These are phyloP conservation scores for Lumnitzera littorea DNA, from an alignment of 345 rosid genomes.

Conservation along the genomic window DNA sequence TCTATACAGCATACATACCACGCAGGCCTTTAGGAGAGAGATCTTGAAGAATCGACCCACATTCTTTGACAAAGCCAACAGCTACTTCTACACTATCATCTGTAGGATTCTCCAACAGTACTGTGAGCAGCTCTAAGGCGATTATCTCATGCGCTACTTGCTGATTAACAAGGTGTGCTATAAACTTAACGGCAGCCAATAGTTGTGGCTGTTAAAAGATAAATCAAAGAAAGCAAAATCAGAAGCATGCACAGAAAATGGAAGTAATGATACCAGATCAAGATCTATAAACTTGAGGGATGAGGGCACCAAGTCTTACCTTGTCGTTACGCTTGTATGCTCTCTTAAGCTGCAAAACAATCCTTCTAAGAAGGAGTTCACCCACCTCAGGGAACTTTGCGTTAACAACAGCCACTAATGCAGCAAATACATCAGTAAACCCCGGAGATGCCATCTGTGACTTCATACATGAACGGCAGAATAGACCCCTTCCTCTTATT, in stretches of 20 bases:
- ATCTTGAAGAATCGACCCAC: slow-evolving; percentile 93
- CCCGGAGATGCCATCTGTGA: slow-evolving; percentile 97
- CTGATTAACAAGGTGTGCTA: slow-evolving; percentile 93
- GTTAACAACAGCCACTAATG: slow-evolving; percentile 77
- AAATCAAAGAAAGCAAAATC: too few species aligned
- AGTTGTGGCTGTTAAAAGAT: slow-evolving; percentile 63
- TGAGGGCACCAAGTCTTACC: slow-evolving; percentile 25
- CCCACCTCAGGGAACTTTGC: slow-evolving; percentile 91
- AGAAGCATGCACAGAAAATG: neutral
- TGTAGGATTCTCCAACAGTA: slow-evolving; percentile 73
- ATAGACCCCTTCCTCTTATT: slow-evolving; percentile 87
- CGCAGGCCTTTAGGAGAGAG: slow-evolving; percentile 82
- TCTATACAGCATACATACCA: slow-evolving; percentile 30
- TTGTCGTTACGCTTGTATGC: slow-evolving; percentile 93
- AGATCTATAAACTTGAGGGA: neutral
- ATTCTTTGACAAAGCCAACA: slow-evolving; percentile 82
- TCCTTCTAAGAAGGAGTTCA: slow-evolving; percentile 69
- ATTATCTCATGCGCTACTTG: slow-evolving; percentile 84
- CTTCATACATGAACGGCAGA: slow-evolving; percentile 88
- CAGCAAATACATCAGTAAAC: slow-evolving; percentile 87
- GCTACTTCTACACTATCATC: slow-evolving; percentile 99
- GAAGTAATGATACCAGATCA: neutral
- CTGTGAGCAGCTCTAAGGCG: slow-evolving; percentile 67
- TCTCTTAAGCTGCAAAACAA: slow-evolving; percentile 89
- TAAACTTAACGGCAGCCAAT: slow-evolving; percentile 88